These are phyloP conservation scores for Cytospora piceicola DNA, from an alignment of 2,329 filamentous ascomycete genomes.

Conservation along the genomic window DNA sequence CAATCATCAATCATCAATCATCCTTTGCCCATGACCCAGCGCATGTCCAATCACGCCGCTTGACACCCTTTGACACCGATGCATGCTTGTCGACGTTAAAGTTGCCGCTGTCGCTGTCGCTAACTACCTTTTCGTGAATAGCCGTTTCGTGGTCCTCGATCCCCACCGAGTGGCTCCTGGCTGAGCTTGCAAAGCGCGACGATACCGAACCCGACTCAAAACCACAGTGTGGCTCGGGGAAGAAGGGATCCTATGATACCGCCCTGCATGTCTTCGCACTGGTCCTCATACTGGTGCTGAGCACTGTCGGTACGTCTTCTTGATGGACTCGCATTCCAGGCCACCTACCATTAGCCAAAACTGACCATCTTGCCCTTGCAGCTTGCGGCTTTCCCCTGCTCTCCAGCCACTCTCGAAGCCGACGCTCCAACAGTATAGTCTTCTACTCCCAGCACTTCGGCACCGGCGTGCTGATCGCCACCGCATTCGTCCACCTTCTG, in stretches of 20 bases:
- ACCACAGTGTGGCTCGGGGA: slow-evolving; percentile 57
- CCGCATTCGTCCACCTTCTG: slow-evolving; percentile 79
- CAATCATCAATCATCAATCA: no score
- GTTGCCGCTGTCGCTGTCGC: neutral
- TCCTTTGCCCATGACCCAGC: neutral
- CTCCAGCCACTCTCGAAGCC: slow-evolving; percentile 60
- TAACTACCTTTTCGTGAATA: slow-evolving; percentile 31
- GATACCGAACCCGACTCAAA: slow-evolving; percentile 42
- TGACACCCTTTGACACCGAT: no score
- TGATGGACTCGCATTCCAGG: neutral
- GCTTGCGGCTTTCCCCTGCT: slow-evolving; percentile 70
- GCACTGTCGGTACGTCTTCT: slow-evolving; percentile 55
- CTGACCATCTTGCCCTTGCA: slow-evolving; percentile 35
- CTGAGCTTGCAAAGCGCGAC: slow-evolving; percentile 56
- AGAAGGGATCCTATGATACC: slow-evolving; percentile 65
- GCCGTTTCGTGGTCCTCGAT: slow-evolving; percentile 53
- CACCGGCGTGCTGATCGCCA: slow-evolving; percentile 84
- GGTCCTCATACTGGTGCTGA: slow-evolving; percentile 65
- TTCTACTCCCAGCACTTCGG: slow-evolving; percentile 76
- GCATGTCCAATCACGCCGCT: neutral
- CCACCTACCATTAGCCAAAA: neutral
- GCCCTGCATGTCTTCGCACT: slow-evolving; percentile 69
- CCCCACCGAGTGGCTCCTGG: slow-evolving; percentile 55
- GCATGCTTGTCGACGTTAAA: neutral
- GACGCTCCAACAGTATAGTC: slow-evolving; percentile 62